Evolutionary conservation across 306 rosid genomes (phyloP), one percentile per base, ranked within the genome.

Genomic region (Cercis canadensis): DNA sequence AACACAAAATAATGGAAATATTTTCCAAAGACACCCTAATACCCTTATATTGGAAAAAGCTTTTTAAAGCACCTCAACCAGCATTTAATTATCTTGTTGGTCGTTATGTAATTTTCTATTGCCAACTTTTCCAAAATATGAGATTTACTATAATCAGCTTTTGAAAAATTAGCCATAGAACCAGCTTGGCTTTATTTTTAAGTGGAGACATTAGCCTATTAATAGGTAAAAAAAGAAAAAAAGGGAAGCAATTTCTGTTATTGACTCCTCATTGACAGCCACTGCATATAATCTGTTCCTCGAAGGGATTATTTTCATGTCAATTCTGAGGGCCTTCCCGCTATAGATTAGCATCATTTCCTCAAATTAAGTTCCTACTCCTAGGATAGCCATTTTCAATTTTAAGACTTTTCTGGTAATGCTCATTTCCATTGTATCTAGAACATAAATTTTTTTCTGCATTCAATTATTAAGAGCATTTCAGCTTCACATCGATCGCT

Each of bases 181-280:
- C 56, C 62, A 77, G 29, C 16, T 69, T 15, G 51, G 21, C 62
- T 74, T 73, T 70, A 61, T 33, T 53, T 54, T 47, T 50, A 56
- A 73, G 53, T 59, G 39, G 75, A 63, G 41, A 70, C 16, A 67
- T 70, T 7, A 63, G 60, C 15, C 83, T 77, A 79, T 74, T 65
- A 61, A 76, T 87, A 75, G 90, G 34, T 14, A 51, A 69, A 50
- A 57, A 10, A 43, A 37, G 1, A 24, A 43, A 37, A 6, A 54
- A 77, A 72, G 17, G 54, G 65, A 33, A 55, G 31, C 51, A 73
- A 57, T 37, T 73, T 69, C 49, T 60, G 69, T 54, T 80, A 46
- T 57, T 9, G 69, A 61, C 77, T 61, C 36, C 80, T 80, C 77
- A 64, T 62, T 65, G 63, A 80, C 82, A 71, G 58, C 70, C 75